Percentiles rank a stretch among this genome's conserved stretches.
Conservation (phyloP, 2,329 filamentous ascomycete genomes). For the Dryadomyces quercus-mongolicae region DNA sequence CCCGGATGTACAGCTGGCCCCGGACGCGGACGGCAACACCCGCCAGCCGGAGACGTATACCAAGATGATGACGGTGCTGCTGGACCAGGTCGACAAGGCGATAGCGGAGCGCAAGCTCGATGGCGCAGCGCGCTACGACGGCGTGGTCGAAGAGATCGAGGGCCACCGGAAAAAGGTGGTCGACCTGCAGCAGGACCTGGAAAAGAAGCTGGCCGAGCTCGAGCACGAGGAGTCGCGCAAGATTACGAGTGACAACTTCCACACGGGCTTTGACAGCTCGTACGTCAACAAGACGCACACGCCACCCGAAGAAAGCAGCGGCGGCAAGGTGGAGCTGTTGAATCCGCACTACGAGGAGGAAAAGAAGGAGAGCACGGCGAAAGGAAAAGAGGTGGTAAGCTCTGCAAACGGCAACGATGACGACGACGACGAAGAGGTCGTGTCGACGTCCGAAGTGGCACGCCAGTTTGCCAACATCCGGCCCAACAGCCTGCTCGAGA, state of each 20-base stretch:
- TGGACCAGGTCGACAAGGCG: constrained; percentile 83
- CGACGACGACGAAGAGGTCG: constrained; percentile 53
- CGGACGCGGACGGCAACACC: constrained; percentile 59
- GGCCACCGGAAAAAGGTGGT: constrained; percentile 68
- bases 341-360: constrained; percentile 47
- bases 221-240: constrained; percentile 78
- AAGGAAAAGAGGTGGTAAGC: neutral
- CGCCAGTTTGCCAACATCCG: constrained; percentile 73
- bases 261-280: constrained; percentile 84
- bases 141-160: constrained; percentile 67
- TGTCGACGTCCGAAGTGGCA: constrained; percentile 65
- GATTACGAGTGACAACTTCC: constrained; percentile 85
- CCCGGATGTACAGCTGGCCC: constrained; percentile 69
- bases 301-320: constrained; percentile 28
- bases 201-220: constrained; percentile 62
- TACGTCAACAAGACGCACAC: constrained; percentile 61
- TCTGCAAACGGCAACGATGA: constrained; percentile 24
- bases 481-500: constrained; percentile 58
- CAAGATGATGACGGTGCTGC: constrained; percentile 94
- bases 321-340: constrained; percentile 56
- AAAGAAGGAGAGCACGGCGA: constrained; percentile 17
- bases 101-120: constrained; percentile 49
- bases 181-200: constrained; percentile 63
- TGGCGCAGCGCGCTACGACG: constrained; percentile 50
- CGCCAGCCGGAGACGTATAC: constrained; percentile 73